Base-by-base conservation (phyloP, 345 rosid species). In the Gossypioides kirkii region DNA sequence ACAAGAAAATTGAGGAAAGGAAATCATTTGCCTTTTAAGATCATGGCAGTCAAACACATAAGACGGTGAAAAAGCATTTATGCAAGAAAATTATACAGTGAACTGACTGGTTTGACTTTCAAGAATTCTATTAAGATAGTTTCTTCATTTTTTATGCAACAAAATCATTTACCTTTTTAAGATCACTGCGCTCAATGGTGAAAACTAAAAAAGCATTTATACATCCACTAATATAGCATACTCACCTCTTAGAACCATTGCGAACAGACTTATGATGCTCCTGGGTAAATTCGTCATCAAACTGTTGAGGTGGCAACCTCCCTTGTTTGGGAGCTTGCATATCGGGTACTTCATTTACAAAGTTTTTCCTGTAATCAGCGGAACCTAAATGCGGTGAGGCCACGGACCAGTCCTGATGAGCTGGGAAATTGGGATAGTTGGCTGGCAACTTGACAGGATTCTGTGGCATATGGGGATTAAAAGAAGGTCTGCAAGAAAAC, bases 171-270 rank as follows among this genome's bases (percentile, higher is more conserved):
- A 9, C 2, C 22, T 10, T 16, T 26, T 49, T 49, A 1, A 18
- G 58, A 49, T 49, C 20, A 49, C 17, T 20, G 10, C 17, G 26
- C 1, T 49, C 54, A 66, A 25, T 14, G 55, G 13, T 3, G 12
- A 6, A 71, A 32, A 32, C 38, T 32, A 32, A 17, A 60, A 58
- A 28, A 46, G 46, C 23, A 72, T 72, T 59, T 45, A 28, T 26
- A 18, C 13, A 56, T 72, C 68, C 1, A 3, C 6, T 32, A 73
- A 47, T 26, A 55, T n/a, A 41, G 38, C 65, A 42, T 14, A 41
- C 62, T 74, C 82, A 88, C 93, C 92, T 89, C 74, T 72, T 81
- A 68, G 85, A 77, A 42, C 85, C 81, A 59, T 75, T 79, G 62
- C 76, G 84, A 73, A 67, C 36, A 77, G 84, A 74, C 73, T 64